Evolutionary conservation across 169 alveolate genomes (phyloP).

Genomic region (Eimeria praecox): DNA sequence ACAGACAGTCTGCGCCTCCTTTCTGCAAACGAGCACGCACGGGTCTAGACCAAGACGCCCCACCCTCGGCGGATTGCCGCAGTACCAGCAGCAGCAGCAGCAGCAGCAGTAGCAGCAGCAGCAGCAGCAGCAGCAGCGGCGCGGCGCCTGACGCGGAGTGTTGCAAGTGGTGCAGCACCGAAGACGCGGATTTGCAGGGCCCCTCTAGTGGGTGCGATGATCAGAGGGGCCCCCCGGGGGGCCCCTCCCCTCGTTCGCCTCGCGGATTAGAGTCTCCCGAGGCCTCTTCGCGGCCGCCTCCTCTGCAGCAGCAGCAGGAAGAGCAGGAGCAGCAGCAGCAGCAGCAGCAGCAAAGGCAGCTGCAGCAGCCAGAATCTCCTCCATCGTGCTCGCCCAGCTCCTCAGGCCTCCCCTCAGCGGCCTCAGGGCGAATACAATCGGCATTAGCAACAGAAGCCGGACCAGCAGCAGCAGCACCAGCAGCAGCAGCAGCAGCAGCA

Average conservation of each 20-base stretch:
- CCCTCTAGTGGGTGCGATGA: background rate
- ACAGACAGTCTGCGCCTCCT: slow-evolving; percentile 36
- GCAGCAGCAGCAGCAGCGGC: too few relatives aligned
- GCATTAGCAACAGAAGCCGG: background rate
- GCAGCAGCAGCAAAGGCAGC: background rate
- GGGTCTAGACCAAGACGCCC: background rate
- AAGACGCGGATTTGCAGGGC: background rate
- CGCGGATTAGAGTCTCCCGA: background rate
- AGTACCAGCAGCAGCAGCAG: too few relatives aligned
- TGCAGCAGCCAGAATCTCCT: background rate
- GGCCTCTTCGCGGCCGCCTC: slow-evolving; percentile 3
- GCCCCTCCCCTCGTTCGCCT: background rate
- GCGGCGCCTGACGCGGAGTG: background rate
- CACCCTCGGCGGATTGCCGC: slow-evolving; percentile 6
- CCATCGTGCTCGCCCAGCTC: background rate
- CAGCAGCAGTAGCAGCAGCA: too few relatives aligned
- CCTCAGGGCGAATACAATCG: background rate
- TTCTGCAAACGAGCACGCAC: slow-evolving; percentile 41
- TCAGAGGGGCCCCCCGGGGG: background rate
- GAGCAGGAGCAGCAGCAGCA: background rate
- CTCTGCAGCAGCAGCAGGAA: background rate
- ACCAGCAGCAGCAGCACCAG: background rate
- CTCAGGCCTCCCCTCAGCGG: background rate
- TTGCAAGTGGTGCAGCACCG: slow-evolving; percentile 28
- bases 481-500: background rate